A percentile compares a stretch with the other conserved stretches of the same genome.
These are phyloP conservation scores for Staphylotrichum tortipilum DNA, from an alignment of 495 filamentous ascomycete genomes.

Conservation along the genomic window DNA sequence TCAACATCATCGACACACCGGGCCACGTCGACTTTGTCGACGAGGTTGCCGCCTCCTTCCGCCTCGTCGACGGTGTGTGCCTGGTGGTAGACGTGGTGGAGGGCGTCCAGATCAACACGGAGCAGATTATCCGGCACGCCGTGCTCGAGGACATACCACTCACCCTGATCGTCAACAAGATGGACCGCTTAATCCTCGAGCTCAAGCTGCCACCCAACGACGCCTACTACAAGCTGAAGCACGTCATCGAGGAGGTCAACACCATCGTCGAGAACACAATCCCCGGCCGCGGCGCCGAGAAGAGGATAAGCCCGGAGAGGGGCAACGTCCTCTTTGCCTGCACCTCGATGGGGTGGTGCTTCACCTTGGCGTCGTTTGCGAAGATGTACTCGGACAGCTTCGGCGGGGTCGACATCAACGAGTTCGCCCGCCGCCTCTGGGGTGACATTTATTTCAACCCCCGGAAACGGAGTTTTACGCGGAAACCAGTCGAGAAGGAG, in stretches of 20 bases:
- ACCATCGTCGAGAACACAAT: slow-evolving; percentile 82
- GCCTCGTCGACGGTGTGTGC: slow-evolving; percentile 84
- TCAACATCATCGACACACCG: slow-evolving; percentile 93
- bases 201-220: slow-evolving; percentile 90
- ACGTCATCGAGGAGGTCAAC: slow-evolving; percentile 96
- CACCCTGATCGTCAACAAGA: slow-evolving; percentile 88
- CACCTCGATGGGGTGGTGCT: slow-evolving; percentile 90
- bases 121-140: slow-evolving; percentile 93
- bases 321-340: slow-evolving; percentile 95
- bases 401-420: slow-evolving; percentile 64
- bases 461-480: slow-evolving; percentile 75
- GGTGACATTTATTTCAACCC: slow-evolving; percentile 97
- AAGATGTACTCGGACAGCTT: slow-evolving; percentile 93
- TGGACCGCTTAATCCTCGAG: slow-evolving; percentile 91
- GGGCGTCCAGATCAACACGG: slow-evolving; percentile 91
- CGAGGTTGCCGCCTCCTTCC: slow-evolving; percentile 80
- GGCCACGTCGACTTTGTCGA: slow-evolving; percentile 98
- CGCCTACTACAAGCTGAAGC: slow-evolving; percentile 97
- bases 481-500: slow-evolving; percentile 72
- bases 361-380: slow-evolving; percentile 85
- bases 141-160: slow-evolving; percentile 84
- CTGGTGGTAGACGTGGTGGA: slow-evolving; percentile 97
- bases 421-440: slow-evolving; percentile 80
- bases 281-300: slow-evolving; percentile 71
- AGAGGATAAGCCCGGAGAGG: slow-evolving; percentile 86